A percentile compares a stretch with the other conserved stretches of the same genome.
Conservation (phyloP, 2,329 filamentous ascomycete species). For the Rasamsonia emersonii region DNA sequence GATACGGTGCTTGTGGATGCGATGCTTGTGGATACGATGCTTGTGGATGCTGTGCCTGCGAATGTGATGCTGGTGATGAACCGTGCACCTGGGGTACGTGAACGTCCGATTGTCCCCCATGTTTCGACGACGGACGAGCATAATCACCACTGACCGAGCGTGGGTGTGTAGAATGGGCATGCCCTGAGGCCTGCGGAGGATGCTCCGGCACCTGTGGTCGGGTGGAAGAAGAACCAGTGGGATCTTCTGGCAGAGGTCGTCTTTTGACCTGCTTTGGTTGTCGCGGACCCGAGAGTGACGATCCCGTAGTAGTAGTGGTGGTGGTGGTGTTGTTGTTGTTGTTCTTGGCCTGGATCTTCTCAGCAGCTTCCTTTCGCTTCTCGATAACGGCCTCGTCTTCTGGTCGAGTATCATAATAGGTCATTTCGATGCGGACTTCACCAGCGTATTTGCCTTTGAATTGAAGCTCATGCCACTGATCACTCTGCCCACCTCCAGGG, state of each 20-base stretch:
- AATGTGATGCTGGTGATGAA: too few species aligned
- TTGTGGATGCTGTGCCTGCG: too few species aligned
- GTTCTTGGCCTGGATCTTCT: slow-evolving; percentile 25
- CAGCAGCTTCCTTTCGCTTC: slow-evolving; percentile 42
- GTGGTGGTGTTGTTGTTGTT: slow-evolving; percentile 14
- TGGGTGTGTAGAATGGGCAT: slow-evolving; percentile 20
- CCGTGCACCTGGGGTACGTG: slow-evolving; percentile 7
- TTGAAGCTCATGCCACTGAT: slow-evolving; percentile 80
- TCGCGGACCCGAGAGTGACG: slow-evolving; percentile 37
- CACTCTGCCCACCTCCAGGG: slow-evolving; percentile 81
- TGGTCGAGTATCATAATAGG: slow-evolving; percentile 84
- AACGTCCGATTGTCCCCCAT: slow-evolving; percentile 13
- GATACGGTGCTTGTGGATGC: too few species aligned
- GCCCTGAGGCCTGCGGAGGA: slow-evolving; percentile 23
- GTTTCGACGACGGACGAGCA: slow-evolving; percentile 16
- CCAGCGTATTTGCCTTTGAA: slow-evolving; percentile 94
- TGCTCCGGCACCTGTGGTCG: slow-evolving; percentile 38
- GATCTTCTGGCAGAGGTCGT: slow-evolving; percentile 73
- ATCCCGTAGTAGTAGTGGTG: slow-evolving; percentile 12
- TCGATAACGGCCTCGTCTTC: slow-evolving; percentile 62
- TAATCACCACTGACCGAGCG: slow-evolving; percentile 20
- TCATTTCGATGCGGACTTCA: slow-evolving; percentile 89
- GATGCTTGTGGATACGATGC: too few species aligned
- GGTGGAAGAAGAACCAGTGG: slow-evolving; percentile 45
- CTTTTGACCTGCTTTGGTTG: slow-evolving; percentile 63